phyloP scores from a whole-genome alignment of 352 stramenopile species.

The Phytophthora pseudosyringae region DNA sequence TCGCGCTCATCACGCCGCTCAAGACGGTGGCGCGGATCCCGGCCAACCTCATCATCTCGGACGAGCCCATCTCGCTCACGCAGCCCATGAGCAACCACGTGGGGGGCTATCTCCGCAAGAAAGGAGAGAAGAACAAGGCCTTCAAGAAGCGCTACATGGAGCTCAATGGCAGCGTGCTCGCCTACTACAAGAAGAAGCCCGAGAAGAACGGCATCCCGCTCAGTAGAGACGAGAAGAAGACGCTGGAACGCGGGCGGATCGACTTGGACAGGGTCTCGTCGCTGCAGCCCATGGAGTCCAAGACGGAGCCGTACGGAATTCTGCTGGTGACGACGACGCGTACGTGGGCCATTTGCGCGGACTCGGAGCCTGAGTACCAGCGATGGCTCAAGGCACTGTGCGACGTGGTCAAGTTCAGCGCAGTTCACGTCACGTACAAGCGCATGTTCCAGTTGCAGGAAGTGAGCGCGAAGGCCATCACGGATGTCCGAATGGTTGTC shows the following conservation, averaged over 20 bases:
- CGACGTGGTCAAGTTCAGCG: conserved; percentile 80
- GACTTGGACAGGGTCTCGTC: conserved; percentile 84
- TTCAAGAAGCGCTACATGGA: conserved; percentile 90
- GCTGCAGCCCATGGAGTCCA: conserved; percentile 74
- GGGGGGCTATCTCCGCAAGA: conserved; percentile 80
- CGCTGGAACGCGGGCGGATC: conserved; percentile 73
- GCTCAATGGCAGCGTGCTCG: conserved; percentile 69
- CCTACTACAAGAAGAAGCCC: conserved; percentile 90
- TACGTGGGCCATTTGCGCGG: conserved; percentile 79
- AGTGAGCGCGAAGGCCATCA: conserved; percentile 84
- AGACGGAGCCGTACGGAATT: conserved; percentile 75
- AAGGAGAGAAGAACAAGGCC: conserved; percentile 83
- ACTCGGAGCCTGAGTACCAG: conserved; percentile 78
- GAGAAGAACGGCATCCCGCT: conserved; percentile 81
- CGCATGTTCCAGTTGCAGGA: conserved; percentile 87
- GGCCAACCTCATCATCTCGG: conserved; percentile 69
- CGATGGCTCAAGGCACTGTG: conserved; percentile 85
- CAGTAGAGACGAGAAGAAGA: conserved; percentile 75
- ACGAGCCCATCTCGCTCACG: conserved; percentile 45
- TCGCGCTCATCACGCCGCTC: conserved; percentile 79
- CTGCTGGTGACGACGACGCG: conserved; percentile 77
- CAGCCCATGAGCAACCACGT: conserved; percentile 61
- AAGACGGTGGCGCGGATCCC: conserved; percentile 85
- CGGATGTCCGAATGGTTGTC: conserved; percentile 88
- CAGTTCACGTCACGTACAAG: conserved; percentile 81